Evolutionary conservation across 225 moss, liverwort and hornwort genomes (phyloP).

Genomic region (Rhytidiadelphus loreus): DNA sequence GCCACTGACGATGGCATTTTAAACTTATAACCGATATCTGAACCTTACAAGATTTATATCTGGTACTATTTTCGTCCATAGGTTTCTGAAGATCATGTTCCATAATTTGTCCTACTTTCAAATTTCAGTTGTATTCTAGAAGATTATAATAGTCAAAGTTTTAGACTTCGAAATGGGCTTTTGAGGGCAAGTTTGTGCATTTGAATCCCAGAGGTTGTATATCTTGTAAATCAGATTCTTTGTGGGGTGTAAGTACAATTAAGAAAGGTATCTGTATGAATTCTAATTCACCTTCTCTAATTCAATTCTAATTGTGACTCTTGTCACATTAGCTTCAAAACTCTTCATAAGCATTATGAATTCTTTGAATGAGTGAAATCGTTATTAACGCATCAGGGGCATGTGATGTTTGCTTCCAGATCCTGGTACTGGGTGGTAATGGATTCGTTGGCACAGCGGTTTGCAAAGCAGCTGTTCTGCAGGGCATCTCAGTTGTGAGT

Average conservation of each 20-base stretch:
- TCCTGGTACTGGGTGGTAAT: constrained; percentile 79
- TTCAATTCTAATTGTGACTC: neutral
- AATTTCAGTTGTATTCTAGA: neutral
- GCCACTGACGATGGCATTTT: neutral
- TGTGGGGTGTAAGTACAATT: neutral
- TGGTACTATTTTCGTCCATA: neutral
- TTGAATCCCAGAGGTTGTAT: neutral
- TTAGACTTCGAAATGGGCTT: neutral
- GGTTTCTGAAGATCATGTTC: neutral
- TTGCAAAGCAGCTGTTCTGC: constrained; percentile 54
- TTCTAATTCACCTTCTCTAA: neutral
- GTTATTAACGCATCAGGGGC: neutral
- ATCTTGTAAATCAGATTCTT: neutral
- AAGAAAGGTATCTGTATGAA: neutral
- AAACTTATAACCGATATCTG: neutral
- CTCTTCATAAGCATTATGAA: neutral
- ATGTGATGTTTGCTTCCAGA: constrained; percentile 26
- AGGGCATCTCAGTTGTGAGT: constrained; percentile 67
- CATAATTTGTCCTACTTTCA: neutral
- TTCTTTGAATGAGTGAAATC: neutral
- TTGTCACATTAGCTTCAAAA: neutral
- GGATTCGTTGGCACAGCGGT: constrained; percentile 84
- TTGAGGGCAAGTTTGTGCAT: neutral
- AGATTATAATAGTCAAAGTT: neutral
- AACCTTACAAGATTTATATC: neutral